Base-by-base conservation (phyloP, 805 yeast genomes). In the Teunomyces panamensis region DNA sequence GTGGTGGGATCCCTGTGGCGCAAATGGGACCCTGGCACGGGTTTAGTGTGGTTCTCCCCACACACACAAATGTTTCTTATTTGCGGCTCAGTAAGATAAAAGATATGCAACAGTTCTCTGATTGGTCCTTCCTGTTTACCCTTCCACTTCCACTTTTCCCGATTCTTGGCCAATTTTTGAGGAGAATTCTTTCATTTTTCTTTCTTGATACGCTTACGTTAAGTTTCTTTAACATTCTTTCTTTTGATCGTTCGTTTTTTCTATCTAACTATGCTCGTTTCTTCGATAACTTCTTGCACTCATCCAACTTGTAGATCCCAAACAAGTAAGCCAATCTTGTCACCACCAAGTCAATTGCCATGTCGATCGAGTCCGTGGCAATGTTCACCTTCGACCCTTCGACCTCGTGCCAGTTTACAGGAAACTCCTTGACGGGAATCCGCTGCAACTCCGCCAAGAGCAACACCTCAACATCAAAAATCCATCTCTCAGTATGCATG, bases 401-500 rank as follows among this genome's bases (percentile, higher is more conserved):
- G 39, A 94, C 94, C 67, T 94, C 99, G 67, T 90, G 96, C 99
- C 99, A 94, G 50, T 86, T 86, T 34, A 94, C 89, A 8, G 97
- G 83, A 14, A 91, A 80, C 69, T 94, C 99, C 44, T 68, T 71
- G 42, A 91, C 75, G 3, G 78, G 75, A 34, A 92, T 83, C 0
- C 67, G 57, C 63, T 89, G 89, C 52, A 87, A 74, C 55, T 81
- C 79, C 1, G 91, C 97, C 49, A 94, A 71, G 46, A 94, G 79
- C 55, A 94, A 73, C 11, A 92, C 80, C 69, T 94, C 99, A 29
- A 94, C 97, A 62, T 94, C 99, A 67, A 94, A 94, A 32, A 94
- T 94, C 99, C 99, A 94, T 45, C 98, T 84, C 67, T 94, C 99
- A 9, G 96, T 92, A 65, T 92, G 97, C 87, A 94, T 80, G 55